Conservation (phyloP, 441 rosid genomes). For the Theobroma grandiflorum region DNA sequence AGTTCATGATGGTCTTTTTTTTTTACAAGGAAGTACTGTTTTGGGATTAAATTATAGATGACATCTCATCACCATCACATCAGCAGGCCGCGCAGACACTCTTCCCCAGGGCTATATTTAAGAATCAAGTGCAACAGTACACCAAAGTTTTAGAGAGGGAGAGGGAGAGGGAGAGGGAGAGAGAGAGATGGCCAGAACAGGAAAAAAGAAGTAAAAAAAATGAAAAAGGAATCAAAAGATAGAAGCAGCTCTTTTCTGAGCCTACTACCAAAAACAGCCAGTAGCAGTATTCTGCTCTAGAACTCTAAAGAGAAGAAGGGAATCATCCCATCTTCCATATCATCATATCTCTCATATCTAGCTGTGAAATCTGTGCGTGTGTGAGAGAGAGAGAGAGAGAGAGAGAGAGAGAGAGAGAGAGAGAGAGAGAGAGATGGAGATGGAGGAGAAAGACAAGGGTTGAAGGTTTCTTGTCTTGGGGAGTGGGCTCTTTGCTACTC, state of each 20-base stretch:
- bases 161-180: too few species aligned
- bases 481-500: slow-evolving; percentile 10
- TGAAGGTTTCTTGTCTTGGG: slow-evolving; percentile 24
- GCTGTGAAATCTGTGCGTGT: not conserved
- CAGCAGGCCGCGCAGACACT: slow-evolving; percentile 42
- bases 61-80: slow-evolving; percentile 67
- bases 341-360: not conserved
- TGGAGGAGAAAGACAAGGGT: not conserved
- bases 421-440: slow-evolving; percentile 1
- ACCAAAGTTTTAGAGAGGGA: slow-evolving; percentile 15
- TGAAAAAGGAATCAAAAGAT: not conserved
- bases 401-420: too few species aligned
- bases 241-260: not conserved
- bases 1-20: slow-evolving; percentile 9
- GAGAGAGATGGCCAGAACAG: not conserved
- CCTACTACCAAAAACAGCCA: slow-evolving; percentile 2
- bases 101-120: slow-evolving; percentile 34
- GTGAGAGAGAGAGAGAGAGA: too few species aligned
- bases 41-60: slow-evolving; percentile 3
- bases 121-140: slow-evolving; percentile 7
- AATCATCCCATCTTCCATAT: not conserved
- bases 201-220: not conserved
- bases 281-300: not conserved
- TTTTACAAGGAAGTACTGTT: not conserved
- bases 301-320: not conserved